A percentile compares a stretch with the other conserved stretches of the same genome.
Conservation (phyloP, 2,329 filamentous ascomycete genomes). For the Colletotrichum orchidophilum region DNA sequence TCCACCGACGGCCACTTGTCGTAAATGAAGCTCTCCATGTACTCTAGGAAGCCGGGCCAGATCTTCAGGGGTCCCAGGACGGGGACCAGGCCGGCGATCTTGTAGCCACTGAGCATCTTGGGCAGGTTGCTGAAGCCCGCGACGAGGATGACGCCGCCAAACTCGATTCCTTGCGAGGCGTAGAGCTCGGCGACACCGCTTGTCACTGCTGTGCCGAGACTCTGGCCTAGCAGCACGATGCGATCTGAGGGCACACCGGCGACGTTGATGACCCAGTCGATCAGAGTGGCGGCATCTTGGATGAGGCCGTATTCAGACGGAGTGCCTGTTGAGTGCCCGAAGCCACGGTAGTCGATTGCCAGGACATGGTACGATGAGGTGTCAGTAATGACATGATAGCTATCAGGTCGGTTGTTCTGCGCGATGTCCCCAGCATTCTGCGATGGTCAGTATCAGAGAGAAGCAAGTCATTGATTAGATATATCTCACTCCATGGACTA, state of each 20-base stretch:
- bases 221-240: conserved; percentile 87
- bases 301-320: conserved; percentile 86
- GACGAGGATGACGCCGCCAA: conserved; percentile 82
- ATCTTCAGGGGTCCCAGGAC: conserved; percentile 78
- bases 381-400: conserved; percentile 80
- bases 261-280: conserved; percentile 75
- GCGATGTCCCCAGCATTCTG: conserved; percentile 88
- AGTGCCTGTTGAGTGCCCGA: conserved; percentile 80
- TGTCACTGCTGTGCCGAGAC: conserved; percentile 86
- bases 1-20: conserved; percentile 83
- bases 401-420: conserved; percentile 78
- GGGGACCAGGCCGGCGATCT: conserved; percentile 80
- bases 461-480: conserved; percentile 37
- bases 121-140: conserved; percentile 82
- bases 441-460: background rate
- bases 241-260: conserved; percentile 73
- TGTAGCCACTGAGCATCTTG: conserved; percentile 79
- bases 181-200: conserved; percentile 79
- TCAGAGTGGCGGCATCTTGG: conserved; percentile 76
- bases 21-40: conserved; percentile 71
- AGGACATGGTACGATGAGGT: conserved; percentile 82
- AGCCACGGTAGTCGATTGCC: conserved; percentile 92
- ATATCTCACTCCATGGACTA: conserved; percentile 70
- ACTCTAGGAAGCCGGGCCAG: conserved; percentile 71
- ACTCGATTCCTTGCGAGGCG: conserved; percentile 67